These are phyloP conservation scores for Debaryomyces coudertii DNA, from an alignment of 1,139 yeast genomes.

Conservation along the genomic window DNA sequence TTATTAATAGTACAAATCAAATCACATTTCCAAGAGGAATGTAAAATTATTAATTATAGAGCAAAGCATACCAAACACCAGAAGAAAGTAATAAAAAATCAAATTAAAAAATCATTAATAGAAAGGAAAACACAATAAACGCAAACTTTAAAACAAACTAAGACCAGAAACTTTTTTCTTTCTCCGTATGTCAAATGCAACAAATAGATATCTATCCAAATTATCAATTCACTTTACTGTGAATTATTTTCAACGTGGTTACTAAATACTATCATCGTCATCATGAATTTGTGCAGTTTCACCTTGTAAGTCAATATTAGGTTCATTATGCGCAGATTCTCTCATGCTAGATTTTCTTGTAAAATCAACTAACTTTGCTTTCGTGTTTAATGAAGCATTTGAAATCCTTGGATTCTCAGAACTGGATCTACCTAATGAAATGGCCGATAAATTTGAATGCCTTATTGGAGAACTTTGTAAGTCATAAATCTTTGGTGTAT, in stretches of 20 bases:
- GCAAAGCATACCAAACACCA: conserved; percentile 9
- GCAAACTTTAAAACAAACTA: not conserved
- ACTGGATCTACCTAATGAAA: conserved; percentile 21
- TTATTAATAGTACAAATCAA: conserved; percentile 6
- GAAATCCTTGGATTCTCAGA: conserved; percentile 21
- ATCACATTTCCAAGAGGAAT: conserved; percentile 1
- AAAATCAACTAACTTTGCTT: conserved; percentile 56
- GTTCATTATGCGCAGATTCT: conserved; percentile 41
- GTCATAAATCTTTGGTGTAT: conserved; percentile 12
- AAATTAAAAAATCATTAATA: conserved; percentile 5
- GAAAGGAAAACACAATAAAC: not conserved
- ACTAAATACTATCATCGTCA: conserved; percentile 34
- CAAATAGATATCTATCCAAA: not conserved
- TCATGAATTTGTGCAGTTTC: conserved; percentile 42
- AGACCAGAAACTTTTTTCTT: conserved; percentile 3
- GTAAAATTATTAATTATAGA: conserved; percentile 1
- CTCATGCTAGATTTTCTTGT: conserved; percentile 52
- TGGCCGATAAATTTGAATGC: conserved; percentile 22
- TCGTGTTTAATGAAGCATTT: conserved; percentile 21
- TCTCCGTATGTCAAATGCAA: conserved; percentile 1
- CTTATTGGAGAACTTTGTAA: conserved; percentile 14
- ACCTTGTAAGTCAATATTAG: conserved; percentile 32
- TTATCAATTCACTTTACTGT: not conserved
- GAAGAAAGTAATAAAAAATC: not conserved
- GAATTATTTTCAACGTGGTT: not conserved